Conservation (phyloP, 306 rosid species). For the Corylus americana region DNA sequence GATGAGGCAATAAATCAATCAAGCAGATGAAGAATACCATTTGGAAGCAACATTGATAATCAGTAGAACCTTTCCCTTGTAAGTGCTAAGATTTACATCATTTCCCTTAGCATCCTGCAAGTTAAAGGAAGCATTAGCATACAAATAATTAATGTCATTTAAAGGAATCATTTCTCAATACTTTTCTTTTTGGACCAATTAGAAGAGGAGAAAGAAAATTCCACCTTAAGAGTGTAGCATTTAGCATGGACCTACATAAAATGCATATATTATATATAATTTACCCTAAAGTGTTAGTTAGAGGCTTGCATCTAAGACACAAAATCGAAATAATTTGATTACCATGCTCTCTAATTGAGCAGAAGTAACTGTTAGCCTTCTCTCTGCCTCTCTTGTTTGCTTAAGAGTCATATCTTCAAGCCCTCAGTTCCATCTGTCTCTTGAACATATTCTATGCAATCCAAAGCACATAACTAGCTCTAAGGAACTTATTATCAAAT, state of each 20-base stretch:
- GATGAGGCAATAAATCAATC: too few relatives aligned
- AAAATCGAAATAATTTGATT: neutral
- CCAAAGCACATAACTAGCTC: neutral
- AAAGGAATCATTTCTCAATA: neutral
- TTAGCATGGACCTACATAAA: neutral
- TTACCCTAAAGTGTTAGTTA: neutral
- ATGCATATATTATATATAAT: neutral
- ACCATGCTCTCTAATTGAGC: neutral
- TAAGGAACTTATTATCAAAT: neutral
- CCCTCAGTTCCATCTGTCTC: neutral
- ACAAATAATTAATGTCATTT: neutral
- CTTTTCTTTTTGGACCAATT: neutral
- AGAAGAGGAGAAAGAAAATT: neutral
- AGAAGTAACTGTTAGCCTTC: neutral
- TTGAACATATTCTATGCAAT: neutral
- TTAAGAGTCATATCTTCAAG: neutral
- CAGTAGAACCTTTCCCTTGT: conserved; percentile 71
- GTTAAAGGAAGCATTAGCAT: neutral
- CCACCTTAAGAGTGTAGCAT: neutral
- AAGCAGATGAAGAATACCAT: conserved; percentile 48
- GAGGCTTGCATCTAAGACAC: neutral
- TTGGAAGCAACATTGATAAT: conserved; percentile 92
- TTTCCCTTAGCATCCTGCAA: conserved; percentile 74
- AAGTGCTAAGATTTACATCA: conserved; percentile 57
- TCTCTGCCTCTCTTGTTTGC: neutral